These are phyloP conservation scores for Cudoniella acicularis DNA, from an alignment of 495 filamentous ascomycete genomes.

Conservation along the genomic window DNA sequence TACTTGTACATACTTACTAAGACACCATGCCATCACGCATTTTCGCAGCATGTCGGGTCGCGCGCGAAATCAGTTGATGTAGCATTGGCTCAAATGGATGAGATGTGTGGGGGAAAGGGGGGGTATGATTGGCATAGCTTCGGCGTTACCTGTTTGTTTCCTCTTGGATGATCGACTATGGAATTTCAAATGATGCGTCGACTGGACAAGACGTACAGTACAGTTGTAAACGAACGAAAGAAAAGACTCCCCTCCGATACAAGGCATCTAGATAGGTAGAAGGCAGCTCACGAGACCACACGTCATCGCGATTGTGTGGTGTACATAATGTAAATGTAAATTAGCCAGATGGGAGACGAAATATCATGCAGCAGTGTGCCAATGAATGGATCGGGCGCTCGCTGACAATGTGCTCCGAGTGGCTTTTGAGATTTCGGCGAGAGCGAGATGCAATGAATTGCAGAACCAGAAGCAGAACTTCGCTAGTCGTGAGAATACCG, in stretches of 20 bases:
- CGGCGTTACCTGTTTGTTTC: background rate
- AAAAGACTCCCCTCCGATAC: background rate
- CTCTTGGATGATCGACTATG: too few species aligned
- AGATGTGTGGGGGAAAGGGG: background rate
- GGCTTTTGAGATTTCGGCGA: background rate
- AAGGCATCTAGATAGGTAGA: background rate
- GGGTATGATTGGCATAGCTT: background rate
- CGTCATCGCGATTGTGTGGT: background rate
- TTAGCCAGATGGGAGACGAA: background rate
- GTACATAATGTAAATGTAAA: conserved; percentile 2
- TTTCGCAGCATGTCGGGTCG: background rate
- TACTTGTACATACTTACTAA: conserved; percentile 3
- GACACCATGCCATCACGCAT: background rate
- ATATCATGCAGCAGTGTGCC: background rate
- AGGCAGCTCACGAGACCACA: background rate
- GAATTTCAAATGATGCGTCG: background rate
- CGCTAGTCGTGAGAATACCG: background rate
- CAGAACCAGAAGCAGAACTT: background rate
- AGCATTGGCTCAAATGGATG: too few species aligned
- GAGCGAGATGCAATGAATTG: background rate
- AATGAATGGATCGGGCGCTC: background rate
- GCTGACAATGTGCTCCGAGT: background rate
- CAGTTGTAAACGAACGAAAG: background rate
- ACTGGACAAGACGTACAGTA: background rate
- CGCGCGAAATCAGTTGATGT: background rate